A percentile compares a stretch with the other conserved stretches of the same genome.
These are phyloP conservation scores for Ormosia emarginata DNA, from an alignment of 306 rosid genomes.

Conservation along the genomic window DNA sequence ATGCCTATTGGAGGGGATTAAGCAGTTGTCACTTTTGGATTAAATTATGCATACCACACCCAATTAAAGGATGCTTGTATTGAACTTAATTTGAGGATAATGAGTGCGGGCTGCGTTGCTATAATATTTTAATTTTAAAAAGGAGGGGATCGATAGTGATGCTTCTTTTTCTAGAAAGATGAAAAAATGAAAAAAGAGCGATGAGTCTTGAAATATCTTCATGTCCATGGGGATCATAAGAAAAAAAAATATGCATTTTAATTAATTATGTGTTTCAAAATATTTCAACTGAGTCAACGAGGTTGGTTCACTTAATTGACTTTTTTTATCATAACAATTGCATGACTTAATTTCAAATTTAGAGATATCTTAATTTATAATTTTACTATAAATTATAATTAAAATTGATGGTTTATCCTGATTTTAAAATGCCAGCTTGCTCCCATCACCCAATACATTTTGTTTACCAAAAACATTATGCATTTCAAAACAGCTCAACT, in stretches of 20 bases:
- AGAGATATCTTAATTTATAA: no score
- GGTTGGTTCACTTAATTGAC: no score
- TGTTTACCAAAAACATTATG: no score
- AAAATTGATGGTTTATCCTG: no score
- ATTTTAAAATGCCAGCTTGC: no score
- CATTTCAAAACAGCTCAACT: not conserved
- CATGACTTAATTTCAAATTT: no score
- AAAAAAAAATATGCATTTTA: not conserved
- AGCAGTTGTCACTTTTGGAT: conserved; percentile 24
- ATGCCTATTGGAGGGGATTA: conserved; percentile 25
- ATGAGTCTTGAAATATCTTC: conserved; percentile 20
- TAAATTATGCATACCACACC: conserved; percentile 16
- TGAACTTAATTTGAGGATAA: conserved; percentile 12
- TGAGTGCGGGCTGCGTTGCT: conserved; percentile 29
- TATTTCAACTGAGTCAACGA: no score
- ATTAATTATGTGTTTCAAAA: not conserved
- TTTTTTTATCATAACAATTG: no score
- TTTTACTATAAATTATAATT: no score
- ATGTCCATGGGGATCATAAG: not conserved
- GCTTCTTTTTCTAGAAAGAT: conserved; percentile 1
- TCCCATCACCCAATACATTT: no score
- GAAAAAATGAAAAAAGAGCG: not conserved
- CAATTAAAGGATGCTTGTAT: not conserved
- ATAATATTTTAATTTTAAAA: not conserved
- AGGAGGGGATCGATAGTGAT: not conserved